These are phyloP conservation scores for Suhomyces vadensis DNA, from an alignment of 805 yeast species.

Conservation along the genomic window DNA sequence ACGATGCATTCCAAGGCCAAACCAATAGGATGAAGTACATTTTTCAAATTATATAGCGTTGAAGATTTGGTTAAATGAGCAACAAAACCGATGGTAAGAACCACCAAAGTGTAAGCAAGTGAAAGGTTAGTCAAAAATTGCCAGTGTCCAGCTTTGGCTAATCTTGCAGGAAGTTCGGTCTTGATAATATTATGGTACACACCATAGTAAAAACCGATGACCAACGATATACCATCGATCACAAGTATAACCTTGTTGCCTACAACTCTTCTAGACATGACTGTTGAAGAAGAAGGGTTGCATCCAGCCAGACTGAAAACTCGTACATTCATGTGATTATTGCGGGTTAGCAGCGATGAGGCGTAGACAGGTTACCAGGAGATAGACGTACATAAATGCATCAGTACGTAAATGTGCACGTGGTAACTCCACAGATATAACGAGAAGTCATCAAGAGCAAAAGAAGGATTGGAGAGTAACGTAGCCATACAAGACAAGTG, in stretches of 20 bases:
- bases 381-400: no score
- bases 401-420: no score
- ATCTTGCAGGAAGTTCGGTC: conserved; percentile 47
- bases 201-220: conserved; percentile 30
- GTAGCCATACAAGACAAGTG: no score
- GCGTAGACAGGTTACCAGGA: no score
- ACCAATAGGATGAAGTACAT: conserved; percentile 52
- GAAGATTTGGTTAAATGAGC: conserved; percentile 32
- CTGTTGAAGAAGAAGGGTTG: not conserved
- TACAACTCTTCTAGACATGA: conserved; percentile 21
- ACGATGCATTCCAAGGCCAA: conserved; percentile 63
- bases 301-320: no score
- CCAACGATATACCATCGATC: conserved; percentile 26
- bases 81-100: conserved; percentile 24
- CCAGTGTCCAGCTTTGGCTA: conserved; percentile 61
- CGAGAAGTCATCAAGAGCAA: no score
- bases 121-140: conserved; percentile 66
- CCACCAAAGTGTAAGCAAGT: conserved; percentile 15
- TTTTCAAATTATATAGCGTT: conserved; percentile 34
- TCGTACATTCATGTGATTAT: not conserved
- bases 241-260: conserved; percentile 31
- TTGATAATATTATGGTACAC: conserved; percentile 17
- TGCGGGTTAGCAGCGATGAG: not conserved
- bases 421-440: no score
- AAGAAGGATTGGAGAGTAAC: no score